A percentile compares a stretch with the other conserved stretches of the same genome.
Evolutionary conservation across 805 yeast genomes (phyloP).

Genomic region (Barnettozyma siamensis): DNA sequence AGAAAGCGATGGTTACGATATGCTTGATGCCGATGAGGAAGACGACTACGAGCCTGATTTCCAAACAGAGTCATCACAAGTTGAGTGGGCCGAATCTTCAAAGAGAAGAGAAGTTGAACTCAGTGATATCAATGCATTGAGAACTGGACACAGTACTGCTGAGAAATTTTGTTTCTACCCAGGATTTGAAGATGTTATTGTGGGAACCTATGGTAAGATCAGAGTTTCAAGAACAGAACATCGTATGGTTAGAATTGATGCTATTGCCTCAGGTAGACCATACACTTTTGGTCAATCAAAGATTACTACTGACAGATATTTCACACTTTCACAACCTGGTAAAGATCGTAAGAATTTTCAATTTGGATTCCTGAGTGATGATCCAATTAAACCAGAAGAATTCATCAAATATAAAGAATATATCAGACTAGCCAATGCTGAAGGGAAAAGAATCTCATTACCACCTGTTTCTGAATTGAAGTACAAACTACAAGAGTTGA

Average conservation of each 20-base stretch:
- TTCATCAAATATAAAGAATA: conserved; percentile 62
- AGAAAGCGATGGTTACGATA: conserved; percentile 30
- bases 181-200: conserved; percentile 62
- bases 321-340: conserved; percentile 78
- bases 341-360: conserved; percentile 68
- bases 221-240: conserved; percentile 69
- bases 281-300: conserved; percentile 40
- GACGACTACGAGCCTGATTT: conserved; percentile 39
- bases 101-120: conserved; percentile 43
- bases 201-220: conserved; percentile 76
- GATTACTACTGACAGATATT: conserved; percentile 46
- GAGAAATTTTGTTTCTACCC: conserved; percentile 77
- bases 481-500: conserved; percentile 57
- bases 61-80: conserved; percentile 42
- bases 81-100: conserved; percentile 42
- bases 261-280: conserved; percentile 47
- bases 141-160: conserved; percentile 73
- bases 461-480: conserved; percentile 64
- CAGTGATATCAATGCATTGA: conserved; percentile 63
- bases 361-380: conserved; percentile 75
- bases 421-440: conserved; percentile 46
- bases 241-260: conserved; percentile 78
- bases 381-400: conserved; percentile 64
- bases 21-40: conserved; percentile 36
- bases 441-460: conserved; percentile 30